Base-by-base conservation (phyloP, 441 rosid genomes). In the Pelargonium cotyledonis region DNA sequence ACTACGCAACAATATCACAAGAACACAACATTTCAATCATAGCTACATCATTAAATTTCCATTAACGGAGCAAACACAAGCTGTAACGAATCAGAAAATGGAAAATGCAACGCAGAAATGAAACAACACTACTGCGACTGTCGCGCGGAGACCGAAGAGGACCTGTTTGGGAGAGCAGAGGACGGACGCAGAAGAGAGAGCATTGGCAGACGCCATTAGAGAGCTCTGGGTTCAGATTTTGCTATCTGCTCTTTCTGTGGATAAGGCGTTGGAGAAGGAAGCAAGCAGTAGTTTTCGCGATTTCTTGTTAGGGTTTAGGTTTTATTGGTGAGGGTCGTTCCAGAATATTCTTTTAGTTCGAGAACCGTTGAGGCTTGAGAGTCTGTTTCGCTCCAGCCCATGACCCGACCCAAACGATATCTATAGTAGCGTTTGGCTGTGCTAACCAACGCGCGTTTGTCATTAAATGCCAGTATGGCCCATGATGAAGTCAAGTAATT, bases 111-210 rank as follows among this genome's bases (percentile, higher is more conserved):
- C 5, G 0, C 15, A 12, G 55, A 49, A 49, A 49, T 49, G 57
- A 14, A 49, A n/a, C 57, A 49, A 49, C 55, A 49, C 23, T 21
- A 47, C n/a, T 47, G 55, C 0, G n/a, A 49, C 55, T 14, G 53
- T 21, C 0, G 4, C n/a, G 14, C 15, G 4, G 55, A 47, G n/a
- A 47, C n/a, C 55, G 15, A 47, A 47, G 14, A 47, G 55, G 11
- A 49, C 57, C 57, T 49, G 57, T 6, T 49, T 49, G 57, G 57
- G 57, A 3, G 57, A 49, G 57, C 57, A 12, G n/a, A 49, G 57
- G 57, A 49, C 57, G n/a, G 46, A 43, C 14, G 57, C 57, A 14
- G 57, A 49, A 49, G 57, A 49, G 57, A 49, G 14, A 49, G 57
- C 57, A 49, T 49, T 49, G 57, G 57, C 16, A 12, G 57, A 49